Base-by-base conservation (phyloP, 169 alveolate species). In the Eimeria praecox region DNA sequence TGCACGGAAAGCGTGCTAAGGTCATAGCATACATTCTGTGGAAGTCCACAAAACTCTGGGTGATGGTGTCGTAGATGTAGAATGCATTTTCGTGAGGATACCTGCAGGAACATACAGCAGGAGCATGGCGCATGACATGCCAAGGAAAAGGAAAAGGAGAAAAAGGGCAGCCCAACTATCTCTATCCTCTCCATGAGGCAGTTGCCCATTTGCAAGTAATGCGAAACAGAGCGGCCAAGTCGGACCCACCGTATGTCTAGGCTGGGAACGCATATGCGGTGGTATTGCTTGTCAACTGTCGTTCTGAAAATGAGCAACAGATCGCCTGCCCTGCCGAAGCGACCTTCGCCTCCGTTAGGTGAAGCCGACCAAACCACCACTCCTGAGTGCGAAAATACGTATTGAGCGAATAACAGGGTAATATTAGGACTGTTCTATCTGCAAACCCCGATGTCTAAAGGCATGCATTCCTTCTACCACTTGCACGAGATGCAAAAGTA, bases 241-340 rank as follows among this genome's bases (percentile, higher is more conserved):
- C 62, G 9, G 16, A 42, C 86, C 38, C 30, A 92, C 92, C 92
- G 86, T 42, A 92, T 92, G 56, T 92, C 96, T 20, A 92, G 86
- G 69, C 88, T 92, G n/a, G 96, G 96, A 10, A 66, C 92, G 59
- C 85, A 59, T 9, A 92, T 46, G 56, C 92, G 96, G 78, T 82
- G 92, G 96, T 49, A 92, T 35, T 46, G 54, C 52, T 64, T 62
- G 78, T 92, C 92, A 35, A 16, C 66, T 5, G 88, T 33, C 22
- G 87, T 35, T 64, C 75, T 64, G n/a, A 80, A 82, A 46, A 92
- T 46, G 78, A 92, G 85, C 27, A 82, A n/a, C 49, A 92, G 49
- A 40, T 92, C 96, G 64, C 96, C 92, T 9, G 96, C 92, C 44
- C 40, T 59, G 66, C 91, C 83, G 85, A 92, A 78, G 52, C 59